Evolutionary conservation across 2,329 filamentous ascomycete genomes (phyloP).

Genomic region (Colletotrichum sp.): DNA sequence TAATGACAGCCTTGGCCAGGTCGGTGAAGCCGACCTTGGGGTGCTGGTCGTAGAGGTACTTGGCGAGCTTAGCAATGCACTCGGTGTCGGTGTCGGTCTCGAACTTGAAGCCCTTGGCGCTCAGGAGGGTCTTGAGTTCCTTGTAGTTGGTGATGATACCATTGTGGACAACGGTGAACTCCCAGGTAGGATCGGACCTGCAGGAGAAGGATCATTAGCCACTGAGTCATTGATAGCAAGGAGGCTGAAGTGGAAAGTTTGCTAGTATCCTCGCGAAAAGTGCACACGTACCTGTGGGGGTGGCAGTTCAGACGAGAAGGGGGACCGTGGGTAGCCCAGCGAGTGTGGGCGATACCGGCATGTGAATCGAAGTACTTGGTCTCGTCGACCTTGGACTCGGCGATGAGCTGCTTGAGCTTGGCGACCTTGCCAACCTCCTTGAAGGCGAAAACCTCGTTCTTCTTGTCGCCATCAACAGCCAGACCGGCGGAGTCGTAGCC

Average conservation of each 20-base stretch:
- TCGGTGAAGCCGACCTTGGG: slow-evolving; percentile 95
- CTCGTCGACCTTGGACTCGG: slow-evolving; percentile 80
- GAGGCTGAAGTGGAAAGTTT: not conserved
- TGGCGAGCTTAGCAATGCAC: slow-evolving; percentile 98
- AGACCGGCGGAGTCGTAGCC: slow-evolving; percentile 98
- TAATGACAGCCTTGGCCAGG: slow-evolving; percentile 95
- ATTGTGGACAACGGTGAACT: slow-evolving; percentile 98
- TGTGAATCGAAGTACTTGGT: slow-evolving; percentile 97
- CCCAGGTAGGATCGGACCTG: slow-evolving; percentile 92
- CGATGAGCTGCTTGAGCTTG: slow-evolving; percentile 93
- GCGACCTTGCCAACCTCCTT: slow-evolving; percentile 99
- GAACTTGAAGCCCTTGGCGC: slow-evolving; percentile 95
- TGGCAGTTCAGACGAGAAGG: slow-evolving; percentile 97
- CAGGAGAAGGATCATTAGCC: slow-evolving; percentile 13
- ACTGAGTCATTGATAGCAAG: slow-evolving; percentile 11
- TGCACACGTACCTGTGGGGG: slow-evolving; percentile 80
- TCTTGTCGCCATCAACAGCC: slow-evolving; percentile 97
- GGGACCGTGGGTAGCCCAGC: slow-evolving; percentile 97
- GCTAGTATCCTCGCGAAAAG: not conserved
- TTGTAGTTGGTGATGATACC: slow-evolving; percentile 99
- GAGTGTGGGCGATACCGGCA: slow-evolving; percentile 97
- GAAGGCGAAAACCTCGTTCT: slow-evolving; percentile 95
- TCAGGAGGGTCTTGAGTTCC: slow-evolving; percentile 92
- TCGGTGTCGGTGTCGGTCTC: slow-evolving; percentile 99
- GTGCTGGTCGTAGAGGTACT: slow-evolving; percentile 97